Conservation (phyloP, 1,139 yeast species). For the Arxiozyma slooffiae region DNA sequence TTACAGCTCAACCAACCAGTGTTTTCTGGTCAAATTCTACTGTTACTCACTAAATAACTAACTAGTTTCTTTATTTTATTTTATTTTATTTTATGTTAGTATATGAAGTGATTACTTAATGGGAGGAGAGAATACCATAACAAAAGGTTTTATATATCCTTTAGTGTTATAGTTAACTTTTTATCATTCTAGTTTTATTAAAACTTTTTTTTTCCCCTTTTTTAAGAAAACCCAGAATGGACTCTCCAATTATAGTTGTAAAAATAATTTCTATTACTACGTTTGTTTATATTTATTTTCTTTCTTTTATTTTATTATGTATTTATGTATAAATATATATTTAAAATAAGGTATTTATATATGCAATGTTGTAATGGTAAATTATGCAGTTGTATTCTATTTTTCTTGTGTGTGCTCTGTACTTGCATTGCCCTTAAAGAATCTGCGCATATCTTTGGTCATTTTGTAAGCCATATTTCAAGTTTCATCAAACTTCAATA, state of each 20-base stretch:
- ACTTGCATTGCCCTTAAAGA: not conserved
- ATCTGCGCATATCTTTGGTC: not conserved
- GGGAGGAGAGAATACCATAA: not conserved
- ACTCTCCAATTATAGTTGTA: not conserved
- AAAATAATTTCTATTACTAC: no score
- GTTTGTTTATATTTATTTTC: no score
- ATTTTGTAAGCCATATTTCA: not conserved
- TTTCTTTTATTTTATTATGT: not conserved
- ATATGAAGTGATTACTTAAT: not conserved
- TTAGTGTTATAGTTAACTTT: not conserved
- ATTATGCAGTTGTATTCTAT: not conserved
- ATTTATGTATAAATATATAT: not conserved
- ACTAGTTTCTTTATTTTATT: not conserved
- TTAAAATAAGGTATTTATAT: not conserved
- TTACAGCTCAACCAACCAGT: slow-evolving; percentile 3
- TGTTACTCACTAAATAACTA: slow-evolving; percentile 2
- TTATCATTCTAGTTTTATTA: not conserved
- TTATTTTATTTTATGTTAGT: not conserved
- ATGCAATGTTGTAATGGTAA: not conserved
- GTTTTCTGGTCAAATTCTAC: slow-evolving; percentile 10
- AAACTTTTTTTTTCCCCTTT: not conserved
- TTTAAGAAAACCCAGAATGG: slow-evolving; percentile 1
- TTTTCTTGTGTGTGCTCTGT: not conserved
- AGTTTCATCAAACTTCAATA: slow-evolving; percentile 8
- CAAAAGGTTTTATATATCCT: no score